Percentiles rank a stretch among this genome's conserved stretches.
Conservation (phyloP, 2,329 filamentous ascomycete genomes). For the Fusarium sp. region DNA sequence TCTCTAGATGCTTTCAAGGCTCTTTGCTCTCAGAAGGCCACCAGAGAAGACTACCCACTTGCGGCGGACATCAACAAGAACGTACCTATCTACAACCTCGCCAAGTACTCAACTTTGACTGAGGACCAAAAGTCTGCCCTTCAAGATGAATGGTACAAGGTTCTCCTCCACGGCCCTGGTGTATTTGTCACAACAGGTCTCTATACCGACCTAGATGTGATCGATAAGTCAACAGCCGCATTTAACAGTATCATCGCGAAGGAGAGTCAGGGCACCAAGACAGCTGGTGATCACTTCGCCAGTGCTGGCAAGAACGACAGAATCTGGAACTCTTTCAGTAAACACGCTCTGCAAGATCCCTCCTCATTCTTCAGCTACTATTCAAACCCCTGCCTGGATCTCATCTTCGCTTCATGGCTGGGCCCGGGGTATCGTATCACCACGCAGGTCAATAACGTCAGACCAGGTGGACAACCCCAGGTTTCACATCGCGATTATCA, state of each 20-base stretch:
- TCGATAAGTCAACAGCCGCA: conserved; percentile 61
- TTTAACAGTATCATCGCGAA: conserved; percentile 63
- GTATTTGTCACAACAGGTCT: conserved; percentile 69
- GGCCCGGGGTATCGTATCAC: conserved; percentile 72
- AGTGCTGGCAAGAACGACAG: conserved; percentile 66
- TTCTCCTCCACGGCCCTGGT: conserved; percentile 68
- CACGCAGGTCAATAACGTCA: conserved; percentile 72
- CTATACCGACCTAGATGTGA: conserved; percentile 56
- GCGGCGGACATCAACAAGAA: conserved; percentile 60
- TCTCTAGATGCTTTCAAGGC: conserved; percentile 59
- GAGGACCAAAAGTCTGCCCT: conserved; percentile 52
- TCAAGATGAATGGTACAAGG: conserved; percentile 71
- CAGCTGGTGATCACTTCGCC: conserved; percentile 72
- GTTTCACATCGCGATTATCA: conserved; percentile 73
- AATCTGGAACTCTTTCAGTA: conserved; percentile 76
- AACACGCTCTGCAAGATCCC: conserved; percentile 67
- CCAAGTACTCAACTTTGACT: conserved; percentile 49
- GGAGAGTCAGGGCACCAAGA: conserved; percentile 53
- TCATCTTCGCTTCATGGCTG: conserved; percentile 68
- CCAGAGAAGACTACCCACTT: conserved; percentile 60
- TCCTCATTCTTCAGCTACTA: conserved; percentile 68
- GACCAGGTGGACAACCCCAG: conserved; percentile 69
- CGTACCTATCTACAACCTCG: conserved; percentile 68
- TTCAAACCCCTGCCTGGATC: conserved; percentile 68
- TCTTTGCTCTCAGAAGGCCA: conserved; percentile 58